Percentiles rank a stretch among this genome's conserved stretches.
phyloP scores from a whole-genome alignment of 2,329 filamentous ascomycete genomes.

The Claviceps quebecensis region DNA sequence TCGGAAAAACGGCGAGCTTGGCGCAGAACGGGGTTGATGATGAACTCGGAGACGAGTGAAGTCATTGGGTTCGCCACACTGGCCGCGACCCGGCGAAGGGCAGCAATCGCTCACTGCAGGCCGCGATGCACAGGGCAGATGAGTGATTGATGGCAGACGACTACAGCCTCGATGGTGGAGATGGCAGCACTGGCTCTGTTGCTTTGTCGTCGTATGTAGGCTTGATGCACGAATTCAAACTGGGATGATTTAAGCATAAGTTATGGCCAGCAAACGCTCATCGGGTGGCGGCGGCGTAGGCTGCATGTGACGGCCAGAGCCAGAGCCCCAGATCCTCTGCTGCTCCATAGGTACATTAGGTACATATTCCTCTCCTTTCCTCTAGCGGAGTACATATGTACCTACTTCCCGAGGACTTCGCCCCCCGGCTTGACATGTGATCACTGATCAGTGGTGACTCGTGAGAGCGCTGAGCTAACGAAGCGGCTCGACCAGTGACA shows the following conservation, averaged over 20 bases:
- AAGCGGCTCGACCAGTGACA: not conserved
- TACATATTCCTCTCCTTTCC: too few species aligned
- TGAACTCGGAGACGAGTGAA: conserved; percentile 48
- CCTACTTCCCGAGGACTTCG: not conserved
- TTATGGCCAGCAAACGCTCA: not conserved
- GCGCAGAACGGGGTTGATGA: conserved; percentile 52
- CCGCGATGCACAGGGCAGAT: not conserved
- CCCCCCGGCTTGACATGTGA: not conserved
- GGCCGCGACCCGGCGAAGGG: not conserved
- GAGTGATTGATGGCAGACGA: not conserved
- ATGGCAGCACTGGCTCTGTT: not conserved
- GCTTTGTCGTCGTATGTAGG: not conserved
- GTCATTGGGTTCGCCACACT: conserved; percentile 31
- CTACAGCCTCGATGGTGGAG: not conserved
- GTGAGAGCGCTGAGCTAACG: not conserved
- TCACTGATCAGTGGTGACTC: too few species aligned
- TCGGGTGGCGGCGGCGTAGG: too few species aligned
- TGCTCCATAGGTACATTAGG: too few species aligned
- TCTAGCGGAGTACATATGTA: too few species aligned
- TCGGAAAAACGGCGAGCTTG: conserved; percentile 51
- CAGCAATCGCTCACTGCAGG: not conserved
- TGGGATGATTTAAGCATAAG: not conserved
- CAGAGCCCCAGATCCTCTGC: too few species aligned
- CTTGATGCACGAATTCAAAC: not conserved
- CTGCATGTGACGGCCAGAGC: too few species aligned